Conservation (phyloP, 345 rosid species). For the Turnera subulata region DNA sequence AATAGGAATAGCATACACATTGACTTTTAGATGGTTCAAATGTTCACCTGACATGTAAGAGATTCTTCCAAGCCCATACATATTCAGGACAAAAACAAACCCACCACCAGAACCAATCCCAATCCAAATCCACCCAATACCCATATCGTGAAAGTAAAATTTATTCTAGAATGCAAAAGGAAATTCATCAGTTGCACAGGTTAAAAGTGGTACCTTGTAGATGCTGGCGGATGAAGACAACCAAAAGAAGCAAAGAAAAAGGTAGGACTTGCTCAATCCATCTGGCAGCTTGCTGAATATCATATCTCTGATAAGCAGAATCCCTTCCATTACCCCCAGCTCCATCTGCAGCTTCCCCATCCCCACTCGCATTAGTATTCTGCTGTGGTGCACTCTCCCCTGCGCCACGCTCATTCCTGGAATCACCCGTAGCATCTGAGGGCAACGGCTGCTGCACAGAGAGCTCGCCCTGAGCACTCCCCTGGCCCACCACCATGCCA, state of each 20-base stretch:
- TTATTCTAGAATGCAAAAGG: not conserved
- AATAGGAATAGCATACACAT: no score
- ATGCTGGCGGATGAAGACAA: constrained; percentile 98
- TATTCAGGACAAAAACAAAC: not conserved
- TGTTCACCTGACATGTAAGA: no score
- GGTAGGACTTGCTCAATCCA: constrained; percentile 99
- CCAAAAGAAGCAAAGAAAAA: constrained; percentile 91
- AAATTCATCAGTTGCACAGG: not conserved
- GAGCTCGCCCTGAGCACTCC: constrained; percentile 32
- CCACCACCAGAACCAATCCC: not conserved
- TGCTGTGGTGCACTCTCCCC: constrained; percentile 41
- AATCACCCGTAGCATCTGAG: constrained; percentile 41
- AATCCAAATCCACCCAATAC: constrained; percentile 1
- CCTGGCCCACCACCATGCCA: constrained; percentile 55
- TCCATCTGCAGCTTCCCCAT: constrained; percentile 53
- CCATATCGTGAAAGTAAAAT: not conserved
- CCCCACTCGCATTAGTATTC: constrained; percentile 37
- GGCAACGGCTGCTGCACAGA: constrained; percentile 25
- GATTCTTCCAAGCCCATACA: not conserved
- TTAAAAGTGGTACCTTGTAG: constrained; percentile 62
- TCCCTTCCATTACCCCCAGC: constrained; percentile 52
- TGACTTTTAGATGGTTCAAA: no score
- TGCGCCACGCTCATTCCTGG: constrained; percentile 35
- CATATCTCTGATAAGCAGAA: constrained; percentile 95
- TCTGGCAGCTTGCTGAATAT: constrained; percentile 98